Evolutionary conservation across 176 grass and related monocot genomes (phyloP).

Genomic region (Neostapfia colusana): DNA sequence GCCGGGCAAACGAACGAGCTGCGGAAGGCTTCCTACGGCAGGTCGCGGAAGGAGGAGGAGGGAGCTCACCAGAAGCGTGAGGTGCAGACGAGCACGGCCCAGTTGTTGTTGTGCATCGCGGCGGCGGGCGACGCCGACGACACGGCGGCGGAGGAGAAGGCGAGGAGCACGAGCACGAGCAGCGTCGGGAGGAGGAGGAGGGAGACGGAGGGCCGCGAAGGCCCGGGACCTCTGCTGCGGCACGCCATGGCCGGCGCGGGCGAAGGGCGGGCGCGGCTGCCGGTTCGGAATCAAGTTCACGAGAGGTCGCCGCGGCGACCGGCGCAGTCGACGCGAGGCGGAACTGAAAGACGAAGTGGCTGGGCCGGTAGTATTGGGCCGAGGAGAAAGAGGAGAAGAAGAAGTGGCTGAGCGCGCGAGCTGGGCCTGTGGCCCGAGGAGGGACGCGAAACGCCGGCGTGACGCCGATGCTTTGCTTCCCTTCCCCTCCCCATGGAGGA

Average conservation of each 20-base stretch:
- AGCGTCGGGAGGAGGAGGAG: not conserved
- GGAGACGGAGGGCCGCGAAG: not conserved
- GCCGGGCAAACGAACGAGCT: not conserved
- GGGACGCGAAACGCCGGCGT: not conserved
- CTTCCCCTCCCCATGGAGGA: not conserved
- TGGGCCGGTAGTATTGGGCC: not conserved
- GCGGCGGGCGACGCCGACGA: conserved; percentile 1
- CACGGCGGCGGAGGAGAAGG: not conserved
- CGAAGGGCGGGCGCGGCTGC: not conserved
- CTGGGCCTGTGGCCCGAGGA: not conserved
- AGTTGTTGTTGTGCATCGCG: conserved; percentile 97
- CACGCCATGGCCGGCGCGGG: conserved; percentile 37
- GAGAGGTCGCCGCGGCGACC: not conserved
- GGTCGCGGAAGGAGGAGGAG: not conserved
- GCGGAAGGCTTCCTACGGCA: not conserved
- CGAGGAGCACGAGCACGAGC: not conserved
- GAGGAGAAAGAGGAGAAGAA: not conserved
- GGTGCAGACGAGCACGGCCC: conserved; percentile 91
- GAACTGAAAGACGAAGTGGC: not conserved
- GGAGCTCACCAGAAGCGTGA: conserved; percentile 84
- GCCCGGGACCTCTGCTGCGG: not conserved
- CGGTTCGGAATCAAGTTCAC: not conserved
- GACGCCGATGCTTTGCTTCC: not conserved
- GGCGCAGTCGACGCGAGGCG: not conserved
- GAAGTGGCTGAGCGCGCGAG: not conserved